Conservation (phyloP, 2,329 filamentous ascomycete species). For the Pseudogymnoascus sp. region DNA sequence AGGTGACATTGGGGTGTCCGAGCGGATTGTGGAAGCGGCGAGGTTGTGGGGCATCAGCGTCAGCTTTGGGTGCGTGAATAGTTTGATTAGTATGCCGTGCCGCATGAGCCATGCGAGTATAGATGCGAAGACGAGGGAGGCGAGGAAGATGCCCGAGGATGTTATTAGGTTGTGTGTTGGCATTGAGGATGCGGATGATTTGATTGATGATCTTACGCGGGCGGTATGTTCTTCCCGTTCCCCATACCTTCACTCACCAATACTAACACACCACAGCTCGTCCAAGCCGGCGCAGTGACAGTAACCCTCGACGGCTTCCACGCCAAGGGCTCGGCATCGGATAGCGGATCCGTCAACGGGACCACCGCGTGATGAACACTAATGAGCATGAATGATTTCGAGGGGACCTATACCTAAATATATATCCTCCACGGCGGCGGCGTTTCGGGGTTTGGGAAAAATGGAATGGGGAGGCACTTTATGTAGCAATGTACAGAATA, state of each 20-base stretch:
- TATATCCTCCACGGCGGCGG: background rate
- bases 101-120: conserved; percentile 99
- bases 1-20: conserved; percentile 71
- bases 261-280: conserved; percentile 48
- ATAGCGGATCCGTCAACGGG: background rate
- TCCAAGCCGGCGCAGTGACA: conserved; percentile 87
- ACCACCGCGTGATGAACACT: background rate
- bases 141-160: conserved; percentile 91
- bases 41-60: conserved; percentile 92
- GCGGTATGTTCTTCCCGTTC: conserved; percentile 56
- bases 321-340: conserved; percentile 33
- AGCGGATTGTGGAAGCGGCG: conserved; percentile 89
- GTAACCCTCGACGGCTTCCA: conserved; percentile 77
- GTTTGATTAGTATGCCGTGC: conserved; percentile 97
- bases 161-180: conserved; percentile 92
- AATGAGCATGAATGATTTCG: background rate
- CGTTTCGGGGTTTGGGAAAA: conserved; percentile 4
- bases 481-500: conserved; percentile 6
- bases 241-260: background rate
- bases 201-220: conserved; percentile 85
- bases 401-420: background rate
- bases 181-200: conserved; percentile 84
- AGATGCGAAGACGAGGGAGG: conserved; percentile 82
- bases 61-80: conserved; percentile 97
- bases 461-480: background rate